A percentile compares a stretch with the other conserved stretches of the same genome.
Evolutionary conservation across 148 eudicot species (phyloP).

Genomic region (Hydrangea macrophylla): DNA sequence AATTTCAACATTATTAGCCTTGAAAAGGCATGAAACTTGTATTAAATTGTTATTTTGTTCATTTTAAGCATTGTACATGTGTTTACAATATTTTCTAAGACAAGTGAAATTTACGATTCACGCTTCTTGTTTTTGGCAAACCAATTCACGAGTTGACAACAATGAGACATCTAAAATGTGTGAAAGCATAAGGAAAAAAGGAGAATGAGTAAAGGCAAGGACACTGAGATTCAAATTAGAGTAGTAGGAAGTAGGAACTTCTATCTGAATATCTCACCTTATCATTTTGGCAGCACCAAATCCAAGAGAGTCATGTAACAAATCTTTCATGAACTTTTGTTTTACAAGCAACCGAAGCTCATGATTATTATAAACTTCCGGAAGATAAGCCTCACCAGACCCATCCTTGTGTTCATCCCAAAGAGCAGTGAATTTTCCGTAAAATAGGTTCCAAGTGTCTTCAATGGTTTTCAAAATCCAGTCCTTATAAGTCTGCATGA

Average conservation of each 20-base stretch:
- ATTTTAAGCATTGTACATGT: too few relatives aligned
- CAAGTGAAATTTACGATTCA: too few relatives aligned
- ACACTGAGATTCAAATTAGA: background rate
- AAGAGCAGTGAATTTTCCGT: conserved; percentile 52
- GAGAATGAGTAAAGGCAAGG: too few relatives aligned
- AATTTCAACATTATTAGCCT: too few relatives aligned
- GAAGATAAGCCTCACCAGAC: conserved; percentile 73
- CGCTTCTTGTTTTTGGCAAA: too few relatives aligned
- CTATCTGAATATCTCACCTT: conserved; percentile 39
- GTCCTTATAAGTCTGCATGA: conserved; percentile 48
- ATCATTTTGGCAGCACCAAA: conserved; percentile 83
- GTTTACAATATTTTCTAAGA: too few relatives aligned
- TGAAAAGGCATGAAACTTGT: too few relatives aligned
- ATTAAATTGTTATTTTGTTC: too few relatives aligned
- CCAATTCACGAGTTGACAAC: too few relatives aligned
- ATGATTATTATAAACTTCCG: conserved; percentile 49
- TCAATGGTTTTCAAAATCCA: conserved; percentile 56
- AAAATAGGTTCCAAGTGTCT: conserved; percentile 65
- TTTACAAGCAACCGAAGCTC: conserved; percentile 48
- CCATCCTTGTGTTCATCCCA: conserved; percentile 75
- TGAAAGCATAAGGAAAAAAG: too few relatives aligned
- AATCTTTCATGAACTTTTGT: conserved; percentile 45
- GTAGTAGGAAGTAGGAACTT: background rate
- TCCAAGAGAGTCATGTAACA: conserved; percentile 69
- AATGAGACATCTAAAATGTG: too few relatives aligned